Base-by-base conservation (phyloP, 1,139 yeast genomes). In the Magnusiomyces magnusii region DNA sequence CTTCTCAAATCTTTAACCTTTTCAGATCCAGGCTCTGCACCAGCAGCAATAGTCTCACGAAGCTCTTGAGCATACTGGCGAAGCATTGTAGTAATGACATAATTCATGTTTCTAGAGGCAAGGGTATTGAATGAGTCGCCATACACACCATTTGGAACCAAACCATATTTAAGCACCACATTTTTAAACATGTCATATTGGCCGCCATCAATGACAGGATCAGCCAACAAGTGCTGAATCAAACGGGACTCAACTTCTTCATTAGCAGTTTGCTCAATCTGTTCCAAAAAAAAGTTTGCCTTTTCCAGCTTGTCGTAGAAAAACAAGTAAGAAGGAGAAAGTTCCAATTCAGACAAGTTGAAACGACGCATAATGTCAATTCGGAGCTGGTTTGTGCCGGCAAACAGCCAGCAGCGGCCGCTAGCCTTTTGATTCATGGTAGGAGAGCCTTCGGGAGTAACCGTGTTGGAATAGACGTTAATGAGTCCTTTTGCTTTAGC, bases 401-500 rank as follows among this genome's bases (percentile, higher is more conserved):
- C 96, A 72, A 88, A 88, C 64, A 89, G 78, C 96, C 96, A 89
- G 72, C 96, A 89, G 67, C 96, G 76, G 47, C 96, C 96, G 19
- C 89, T 82, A 44, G 80, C 71, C 68, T 81, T 80, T 73, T 89
- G 96, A 73, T 86, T 84, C 67, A 88, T 85, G 57, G 84, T 77
- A 25, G 95, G 93, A 2, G 83, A 70, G 1, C 91, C 91, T 67
- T 86, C 86, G 2, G 79, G 77, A 47, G 81, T 81, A 39, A 88
- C 82, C 57, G 80, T 80, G 58, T 79, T 69, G 66, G 84, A 84
- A 74, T 85, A 89, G 36, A 83, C 76, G 64, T 78, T 75, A 47
- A 70, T 63, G 39, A 73, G 66, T 57, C 65, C 58, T 44, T 68
- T 68, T 51, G 81, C 75, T 66, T 75, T 80, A 39, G 69, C 68